Percentiles rank a stretch among this genome's conserved stretches.
Evolutionary conservation across 805 yeast genomes (phyloP).

Genomic region (Candida boleticola): DNA sequence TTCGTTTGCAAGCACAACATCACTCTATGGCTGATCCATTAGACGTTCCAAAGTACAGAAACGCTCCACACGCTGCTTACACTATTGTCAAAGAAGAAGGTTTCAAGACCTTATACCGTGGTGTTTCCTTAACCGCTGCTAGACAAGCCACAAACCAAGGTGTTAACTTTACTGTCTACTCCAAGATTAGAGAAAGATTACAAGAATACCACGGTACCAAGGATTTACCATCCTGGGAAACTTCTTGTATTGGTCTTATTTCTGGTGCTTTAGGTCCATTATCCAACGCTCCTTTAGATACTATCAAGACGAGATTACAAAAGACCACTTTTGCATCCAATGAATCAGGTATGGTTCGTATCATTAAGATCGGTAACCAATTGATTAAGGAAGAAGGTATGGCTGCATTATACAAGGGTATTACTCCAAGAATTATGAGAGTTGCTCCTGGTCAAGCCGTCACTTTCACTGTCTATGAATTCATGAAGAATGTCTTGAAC

Average conservation of each 20-base stretch:
- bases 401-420: constrained; percentile 57
- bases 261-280: constrained; percentile 98
- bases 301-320: constrained; percentile 95
- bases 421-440: constrained; percentile 97
- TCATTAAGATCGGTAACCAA: constrained; percentile 74
- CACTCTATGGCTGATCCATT: constrained; percentile 85
- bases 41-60: constrained; percentile 79
- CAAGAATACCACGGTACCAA: constrained; percentile 58
- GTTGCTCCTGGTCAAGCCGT: constrained; percentile 99
- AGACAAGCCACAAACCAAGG: constrained; percentile 99
- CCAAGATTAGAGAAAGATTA: constrained; percentile 71
- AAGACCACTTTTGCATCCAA: constrained; percentile 71
- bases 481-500: constrained; percentile 62
- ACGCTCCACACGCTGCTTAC: constrained; percentile 88
- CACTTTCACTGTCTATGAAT: constrained; percentile 95
- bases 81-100: constrained; percentile 91
- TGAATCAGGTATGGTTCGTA: constrained; percentile 73
- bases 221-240: constrained; percentile 87
- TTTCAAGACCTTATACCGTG: constrained; percentile 81
- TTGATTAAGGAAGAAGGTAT: constrained; percentile 85
- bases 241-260: constrained; percentile 83
- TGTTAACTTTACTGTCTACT: constrained; percentile 94
- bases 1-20: constrained; percentile 92
- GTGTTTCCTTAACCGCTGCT: constrained; percentile 93
- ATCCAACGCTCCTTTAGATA: constrained; percentile 96